Percentiles rank a stretch among this genome's conserved stretches.
phyloP scores from a whole-genome alignment of 768 basidiomycete genomes.

The Hemileccinum impolitum region DNA sequence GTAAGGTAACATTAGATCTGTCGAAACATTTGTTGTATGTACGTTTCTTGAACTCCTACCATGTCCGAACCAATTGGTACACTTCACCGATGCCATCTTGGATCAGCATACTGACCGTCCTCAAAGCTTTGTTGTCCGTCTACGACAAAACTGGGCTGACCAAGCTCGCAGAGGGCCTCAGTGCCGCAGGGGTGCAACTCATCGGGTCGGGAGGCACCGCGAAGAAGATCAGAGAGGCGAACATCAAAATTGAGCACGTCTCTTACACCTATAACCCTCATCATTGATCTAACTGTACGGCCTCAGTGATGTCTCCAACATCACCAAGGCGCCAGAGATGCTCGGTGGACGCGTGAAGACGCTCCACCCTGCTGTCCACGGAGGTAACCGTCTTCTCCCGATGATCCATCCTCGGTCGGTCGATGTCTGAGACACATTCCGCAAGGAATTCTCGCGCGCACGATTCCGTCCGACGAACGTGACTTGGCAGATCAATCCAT shows the following conservation, averaged over 20 bases:
- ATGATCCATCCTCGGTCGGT: background rate
- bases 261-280: slow-evolving; percentile 2
- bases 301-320: slow-evolving; percentile 89
- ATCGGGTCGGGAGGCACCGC: slow-evolving; percentile 97
- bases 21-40: background rate
- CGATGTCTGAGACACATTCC: slow-evolving; percentile 5
- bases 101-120: slow-evolving; percentile 3
- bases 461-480: slow-evolving; percentile 83
- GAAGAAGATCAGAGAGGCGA: slow-evolving; percentile 93
- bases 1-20: slow-evolving; percentile 1
- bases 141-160: slow-evolving; percentile 93
- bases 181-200: slow-evolving; percentile 76
- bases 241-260: slow-evolving; percentile 84
- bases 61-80: slow-evolving; percentile 31
- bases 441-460: slow-evolving; percentile 88
- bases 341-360: slow-evolving; percentile 98
- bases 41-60: slow-evolving; percentile 13
- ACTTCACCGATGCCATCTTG: background rate
- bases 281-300: slow-evolving; percentile 5
- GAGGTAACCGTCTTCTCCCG: slow-evolving; percentile 52
- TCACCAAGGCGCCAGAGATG: slow-evolving; percentile 99
- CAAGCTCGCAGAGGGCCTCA: slow-evolving; percentile 84
- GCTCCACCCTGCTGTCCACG: slow-evolving; percentile 95
- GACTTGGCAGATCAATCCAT: slow-evolving; percentile 84
- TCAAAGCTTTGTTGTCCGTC: slow-evolving; percentile 83